These are phyloP conservation scores for Backusella tuberculispora DNA, from an alignment of 192 early-diverging fungal species.

Conservation along the genomic window DNA sequence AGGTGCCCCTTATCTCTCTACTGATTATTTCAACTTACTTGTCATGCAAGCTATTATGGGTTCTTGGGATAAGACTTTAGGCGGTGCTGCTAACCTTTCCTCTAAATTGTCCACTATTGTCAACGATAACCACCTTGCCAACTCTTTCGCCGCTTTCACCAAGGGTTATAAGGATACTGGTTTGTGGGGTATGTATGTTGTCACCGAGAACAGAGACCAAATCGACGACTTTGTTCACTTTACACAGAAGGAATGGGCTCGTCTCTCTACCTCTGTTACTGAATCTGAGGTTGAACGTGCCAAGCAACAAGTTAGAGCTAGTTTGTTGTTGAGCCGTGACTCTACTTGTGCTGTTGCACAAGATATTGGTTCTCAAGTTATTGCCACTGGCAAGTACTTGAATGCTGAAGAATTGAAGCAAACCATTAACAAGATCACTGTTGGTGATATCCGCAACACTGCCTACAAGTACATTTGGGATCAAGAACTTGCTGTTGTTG, in stretches of 20 bases:
- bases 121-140: slow-evolving; percentile 83
- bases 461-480: slow-evolving; percentile 93
- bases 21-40: slow-evolving; percentile 95
- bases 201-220: slow-evolving; percentile 78
- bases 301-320: slow-evolving; percentile 98
- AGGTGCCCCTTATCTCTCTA: slow-evolving; percentile 90
- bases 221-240: slow-evolving; percentile 91
- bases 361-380: slow-evolving; percentile 96
- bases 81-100: slow-evolving; percentile 86
- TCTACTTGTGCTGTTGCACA: slow-evolving; percentile 94
- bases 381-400: slow-evolving; percentile 90
- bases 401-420: slow-evolving; percentile 88
- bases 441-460: slow-evolving; percentile 81
- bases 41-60: slow-evolving; percentile 95
- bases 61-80: slow-evolving; percentile 93
- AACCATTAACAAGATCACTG: slow-evolving; percentile 83
- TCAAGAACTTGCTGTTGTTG: slow-evolving; percentile 77
- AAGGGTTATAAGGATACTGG: slow-evolving; percentile 98
- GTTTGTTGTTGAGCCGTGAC: slow-evolving; percentile 86
- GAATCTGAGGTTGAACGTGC: slow-evolving; percentile 94
- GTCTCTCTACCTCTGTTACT: slow-evolving; percentile 85
- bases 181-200: slow-evolving; percentile 95
- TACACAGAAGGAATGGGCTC: slow-evolving; percentile 93
- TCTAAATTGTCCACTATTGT: slow-evolving; percentile 87
- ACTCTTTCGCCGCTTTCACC: slow-evolving; percentile 99